Base-by-base conservation (phyloP, 2,329 filamentous ascomycete species). In the Talaromyces marneffei region DNA sequence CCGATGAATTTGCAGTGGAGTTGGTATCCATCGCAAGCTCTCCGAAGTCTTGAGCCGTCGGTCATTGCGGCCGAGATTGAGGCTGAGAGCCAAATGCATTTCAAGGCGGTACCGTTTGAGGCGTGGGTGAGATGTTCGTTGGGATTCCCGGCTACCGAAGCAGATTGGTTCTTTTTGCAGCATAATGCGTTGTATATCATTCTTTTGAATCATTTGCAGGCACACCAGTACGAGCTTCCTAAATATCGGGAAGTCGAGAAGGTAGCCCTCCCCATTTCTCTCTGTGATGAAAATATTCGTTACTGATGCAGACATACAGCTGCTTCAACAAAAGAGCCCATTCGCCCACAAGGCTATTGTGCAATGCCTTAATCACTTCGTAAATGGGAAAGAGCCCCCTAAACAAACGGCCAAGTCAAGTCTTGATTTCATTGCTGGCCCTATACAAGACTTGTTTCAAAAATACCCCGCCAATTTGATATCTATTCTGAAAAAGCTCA, bases 141-240 rank as follows among this genome's bases (percentile, higher is more conserved):
- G 35, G 72, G 73, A 2, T 77, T 77, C 50, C 60, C 64, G 44
- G 67, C 71, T 1, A 46, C 64, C 10, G 70, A 71, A 3, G 71
- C 77, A 9, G 69, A 76, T 27, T 77, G 74, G 72, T 77, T 78
- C 42, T 62, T 77, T 7, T 65, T 71, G 5, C 75, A 77, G 56
- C 75, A 77, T 63, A 72, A 70, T 33, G 66, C 70, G 3, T 65
- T 77, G 10, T 74, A 72, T 60, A 67, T 72, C 31, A 66, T 73
- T 54, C 63, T 77, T 9, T 63, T 68, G 6, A 67, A 69, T 35
- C 68, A 76, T 60, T 63, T 78, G 6, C 60, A 68, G 31, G 65
- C 68, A 2, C 71, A 71, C 35, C 71, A 71, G 2, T 70, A 75
- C 6, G 69, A 75, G 12, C 59, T 71, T 4, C 57, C 60, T 12